Evolutionary conservation across 768 basidiomycete species (phyloP).

Genomic region (Boletus vermiculosoides): DNA sequence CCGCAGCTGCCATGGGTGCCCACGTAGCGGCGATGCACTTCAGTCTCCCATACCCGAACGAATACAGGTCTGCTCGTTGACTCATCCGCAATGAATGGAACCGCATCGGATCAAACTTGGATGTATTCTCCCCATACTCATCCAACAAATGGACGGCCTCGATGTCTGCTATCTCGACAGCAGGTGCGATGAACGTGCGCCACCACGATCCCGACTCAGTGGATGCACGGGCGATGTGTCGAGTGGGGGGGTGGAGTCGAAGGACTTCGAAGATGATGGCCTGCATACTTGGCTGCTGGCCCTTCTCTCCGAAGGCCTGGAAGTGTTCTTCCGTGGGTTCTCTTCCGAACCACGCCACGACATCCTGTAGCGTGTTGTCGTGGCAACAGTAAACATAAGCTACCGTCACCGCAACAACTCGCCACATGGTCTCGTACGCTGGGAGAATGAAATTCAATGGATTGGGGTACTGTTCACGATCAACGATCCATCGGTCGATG

Average conservation of each 20-base stretch:
- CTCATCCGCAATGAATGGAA: conserved; percentile 31
- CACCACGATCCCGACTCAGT: conserved; percentile 9
- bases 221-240: conserved; percentile 23
- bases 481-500: conserved; percentile 37
- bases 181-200: conserved; percentile 5
- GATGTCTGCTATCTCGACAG: conserved; percentile 26
- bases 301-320: conserved; percentile 11
- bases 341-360: conserved; percentile 26
- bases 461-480: conserved; percentile 19
- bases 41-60: conserved; percentile 47
- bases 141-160: conserved; percentile 19
- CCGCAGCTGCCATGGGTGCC: conserved; percentile 56
- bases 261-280: conserved; percentile 29
- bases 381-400: conserved; percentile 28
- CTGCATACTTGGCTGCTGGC: conserved; percentile 19
- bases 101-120: conserved; percentile 44
- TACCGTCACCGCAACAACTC: conserved; percentile 53
- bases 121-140: conserved; percentile 35
- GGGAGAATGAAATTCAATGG: conserved; percentile 59
- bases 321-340: conserved; percentile 26
- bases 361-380: conserved; percentile 17
- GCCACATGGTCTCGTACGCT: conserved; percentile 63
- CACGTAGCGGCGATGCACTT: conserved; percentile 45
- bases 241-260: conserved; percentile 29
- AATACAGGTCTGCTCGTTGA: conserved; percentile 28